Base-by-base conservation (phyloP, 129 eudicot species). In the Flaveria bidentis region DNA sequence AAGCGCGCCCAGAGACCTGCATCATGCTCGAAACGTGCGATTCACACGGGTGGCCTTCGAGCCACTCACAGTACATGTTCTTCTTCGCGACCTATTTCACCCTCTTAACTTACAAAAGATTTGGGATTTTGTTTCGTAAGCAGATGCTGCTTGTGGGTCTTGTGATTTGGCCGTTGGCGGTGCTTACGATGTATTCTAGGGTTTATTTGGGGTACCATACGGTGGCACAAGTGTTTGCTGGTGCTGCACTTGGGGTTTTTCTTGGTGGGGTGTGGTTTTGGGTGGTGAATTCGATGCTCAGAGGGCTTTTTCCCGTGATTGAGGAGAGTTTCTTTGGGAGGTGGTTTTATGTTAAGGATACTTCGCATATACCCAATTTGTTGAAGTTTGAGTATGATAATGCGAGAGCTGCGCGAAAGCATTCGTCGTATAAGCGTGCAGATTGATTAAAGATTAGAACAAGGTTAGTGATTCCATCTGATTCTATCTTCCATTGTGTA, bases 1-100 rank as follows among this genome's bases (percentile, higher is more conserved):
- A 93, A 75, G 92, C 98, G 50, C 92, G 98, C 0, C 98, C 98
- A 20, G 85, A 73, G 4, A 90, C 97, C 22, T 93, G 97, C 72
- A 79, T 80, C 6, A 67, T 88, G 12, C 91, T 93, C 17, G 97
- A 90, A 69, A 81, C 69, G 67, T 93, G 98, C 85, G 98, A 93
- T 76, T 93, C 98, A 2, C 98, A 93, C 55, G 98, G 98, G 46
- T 93, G 97, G 98, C 97, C 98, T 13, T 90, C 97, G 0, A 88
- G 96, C 58, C 98, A 93, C 45, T 88, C 96, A 0, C 92, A 93
- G 80, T 93, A 86, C 81, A 90, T 93, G 98, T 87, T 93, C 83
- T 93, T 93, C 33, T 93, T 90, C 78, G 87, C 97, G 5, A 82
- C 81, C 11, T 93, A 86, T 72, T 84, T 88, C 72, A 82, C 96